Evolutionary conservation across 2,329 filamentous ascomycete species (phyloP).

Genomic region (Penicillium freii): DNA sequence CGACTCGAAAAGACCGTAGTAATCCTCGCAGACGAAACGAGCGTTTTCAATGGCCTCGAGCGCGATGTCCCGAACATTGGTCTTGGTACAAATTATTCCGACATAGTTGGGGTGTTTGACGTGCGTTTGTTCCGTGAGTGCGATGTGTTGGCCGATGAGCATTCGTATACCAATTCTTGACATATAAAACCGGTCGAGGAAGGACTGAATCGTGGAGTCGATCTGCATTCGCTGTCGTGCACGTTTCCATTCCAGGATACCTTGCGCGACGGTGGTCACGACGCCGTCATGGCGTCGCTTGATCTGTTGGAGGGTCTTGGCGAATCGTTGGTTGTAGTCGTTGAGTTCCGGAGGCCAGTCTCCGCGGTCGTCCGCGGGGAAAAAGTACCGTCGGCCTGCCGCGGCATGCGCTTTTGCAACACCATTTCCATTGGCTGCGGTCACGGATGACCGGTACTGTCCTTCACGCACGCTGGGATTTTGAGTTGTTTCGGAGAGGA

Average conservation of each 20-base stretch:
- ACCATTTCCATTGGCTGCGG: conserved; percentile 48
- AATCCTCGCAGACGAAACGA: conserved; percentile 97
- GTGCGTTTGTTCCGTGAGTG: conserved; percentile 87
- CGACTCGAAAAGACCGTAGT: conserved; percentile 95
- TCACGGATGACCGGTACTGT: conserved; percentile 63
- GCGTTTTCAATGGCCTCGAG: conserved; percentile 98
- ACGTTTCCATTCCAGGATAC: conserved; percentile 96
- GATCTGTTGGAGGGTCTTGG: conserved; percentile 85
- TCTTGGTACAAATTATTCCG: conserved; percentile 98
- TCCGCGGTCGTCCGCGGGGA: conserved; percentile 79
- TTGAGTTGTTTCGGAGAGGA: conserved; percentile 77
- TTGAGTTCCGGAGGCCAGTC: conserved; percentile 94
- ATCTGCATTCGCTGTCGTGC: conserved; percentile 97
- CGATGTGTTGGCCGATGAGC: conserved; percentile 98
- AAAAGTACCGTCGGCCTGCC: conserved; percentile 72
- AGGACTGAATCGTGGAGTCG: conserved; percentile 93
- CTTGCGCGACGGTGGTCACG: conserved; percentile 96
- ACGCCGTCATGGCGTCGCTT: conserved; percentile 95
- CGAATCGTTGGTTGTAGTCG: conserved; percentile 90
- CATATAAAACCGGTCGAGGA: conserved; percentile 99
- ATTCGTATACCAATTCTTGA: conserved; percentile 98
- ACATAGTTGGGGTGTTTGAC: conserved; percentile 91
- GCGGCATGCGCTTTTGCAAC: conserved; percentile 52
- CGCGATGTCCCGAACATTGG: conserved; percentile 90
- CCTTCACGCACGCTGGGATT: conserved; percentile 87